phyloP scores from a whole-genome alignment of 116 monocot genomes.

The Posidonia oceanica region DNA sequence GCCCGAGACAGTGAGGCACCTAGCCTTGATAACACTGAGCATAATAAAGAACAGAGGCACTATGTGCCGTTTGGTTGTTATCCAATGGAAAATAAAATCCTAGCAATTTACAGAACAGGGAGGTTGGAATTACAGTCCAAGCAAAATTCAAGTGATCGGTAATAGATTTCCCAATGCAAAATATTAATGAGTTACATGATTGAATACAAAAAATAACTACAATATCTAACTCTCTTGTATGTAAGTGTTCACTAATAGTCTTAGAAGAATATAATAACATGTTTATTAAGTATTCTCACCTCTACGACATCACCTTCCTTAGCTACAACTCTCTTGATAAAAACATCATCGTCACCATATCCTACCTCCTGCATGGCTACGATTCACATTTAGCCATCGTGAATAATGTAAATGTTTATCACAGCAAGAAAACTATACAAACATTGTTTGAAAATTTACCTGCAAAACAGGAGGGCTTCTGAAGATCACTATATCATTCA shows the following conservation, averaged over 20 bases:
- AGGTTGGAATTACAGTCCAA: background rate
- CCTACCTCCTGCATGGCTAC: constrained; percentile 62
- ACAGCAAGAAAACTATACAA: constrained; percentile 1
- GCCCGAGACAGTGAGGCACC: too few relatives aligned
- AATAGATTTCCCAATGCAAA: background rate
- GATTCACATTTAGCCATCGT: background rate
- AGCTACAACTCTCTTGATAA: constrained; percentile 94
- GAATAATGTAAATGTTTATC: background rate
- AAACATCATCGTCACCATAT: constrained; percentile 85
- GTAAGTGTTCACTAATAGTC: background rate
- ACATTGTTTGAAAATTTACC: constrained; percentile 22
- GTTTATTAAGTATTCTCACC: constrained; percentile 16
- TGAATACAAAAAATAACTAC: too few relatives aligned
- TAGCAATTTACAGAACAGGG: background rate
- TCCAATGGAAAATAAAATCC: too few relatives aligned
- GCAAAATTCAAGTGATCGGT: background rate
- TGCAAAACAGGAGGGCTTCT: constrained; percentile 94
- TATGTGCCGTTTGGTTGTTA: too few relatives aligned
- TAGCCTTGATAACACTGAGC: too few relatives aligned
- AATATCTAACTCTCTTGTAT: too few relatives aligned
- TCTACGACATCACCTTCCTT: constrained; percentile 94
- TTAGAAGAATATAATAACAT: background rate
- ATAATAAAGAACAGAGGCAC: too few relatives aligned
- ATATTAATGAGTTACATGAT: background rate
- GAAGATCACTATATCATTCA: constrained; percentile 97